Percentiles rank a stretch among this genome's conserved stretches.
These are phyloP conservation scores for Lactarius sanguifluus DNA, from an alignment of 768 basidiomycete species.

Conservation along the genomic window DNA sequence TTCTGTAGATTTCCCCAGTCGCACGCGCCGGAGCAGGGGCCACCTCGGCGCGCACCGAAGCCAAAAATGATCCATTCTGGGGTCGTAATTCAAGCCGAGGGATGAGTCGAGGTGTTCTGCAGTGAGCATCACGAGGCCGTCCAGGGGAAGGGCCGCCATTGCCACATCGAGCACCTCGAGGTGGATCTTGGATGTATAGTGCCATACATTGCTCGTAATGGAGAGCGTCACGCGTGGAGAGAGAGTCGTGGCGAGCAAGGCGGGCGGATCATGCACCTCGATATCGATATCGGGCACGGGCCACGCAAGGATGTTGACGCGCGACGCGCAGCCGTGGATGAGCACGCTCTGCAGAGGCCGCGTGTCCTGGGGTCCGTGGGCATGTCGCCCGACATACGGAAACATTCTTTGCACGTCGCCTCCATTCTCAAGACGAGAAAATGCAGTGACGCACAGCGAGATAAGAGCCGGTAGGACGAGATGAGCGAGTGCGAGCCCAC, in stretches of 20 bases:
- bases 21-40: not conserved
- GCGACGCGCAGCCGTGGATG: too few relatives aligned
- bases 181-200: too few relatives aligned
- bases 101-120: not conserved
- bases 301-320: too few relatives aligned
- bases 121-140: not conserved
- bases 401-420: too few relatives aligned
- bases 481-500: not conserved
- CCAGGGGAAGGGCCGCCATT: not conserved
- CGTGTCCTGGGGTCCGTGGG: too few relatives aligned
- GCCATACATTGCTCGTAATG: too few relatives aligned
- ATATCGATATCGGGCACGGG: too few relatives aligned
- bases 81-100: too few relatives aligned
- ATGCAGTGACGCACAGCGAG: not conserved
- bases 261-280: too few relatives aligned
- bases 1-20: not conserved
- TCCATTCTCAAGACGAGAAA: too few relatives aligned
- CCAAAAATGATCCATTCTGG: not conserved
- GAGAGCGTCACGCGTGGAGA: conserved; percentile 49
- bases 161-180: not conserved
- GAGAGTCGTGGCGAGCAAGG: conserved; percentile 33
- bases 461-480: conserved; percentile 2
- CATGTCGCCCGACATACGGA: too few relatives aligned
- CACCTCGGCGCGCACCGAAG: not conserved
- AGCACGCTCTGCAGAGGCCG: too few relatives aligned